Percentiles rank a stretch among this genome's conserved stretches.
Conservation (phyloP, 1,139 yeast species). For the Saccharomycopsis crataegensis region DNA sequence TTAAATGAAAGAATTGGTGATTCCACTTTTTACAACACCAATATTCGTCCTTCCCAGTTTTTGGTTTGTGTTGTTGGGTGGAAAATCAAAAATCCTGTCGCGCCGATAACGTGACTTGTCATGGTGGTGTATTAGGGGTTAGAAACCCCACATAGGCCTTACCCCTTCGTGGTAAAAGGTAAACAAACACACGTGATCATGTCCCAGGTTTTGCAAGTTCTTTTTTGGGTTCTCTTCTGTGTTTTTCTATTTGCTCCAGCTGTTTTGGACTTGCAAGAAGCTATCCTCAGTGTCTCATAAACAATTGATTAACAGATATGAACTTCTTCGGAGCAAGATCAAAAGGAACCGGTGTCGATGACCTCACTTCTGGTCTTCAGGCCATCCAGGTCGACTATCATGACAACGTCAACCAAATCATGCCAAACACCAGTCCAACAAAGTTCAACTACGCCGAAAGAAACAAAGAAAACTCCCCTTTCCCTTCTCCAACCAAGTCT, state of each 20-base stretch:
- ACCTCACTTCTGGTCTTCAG: constrained; percentile 16
- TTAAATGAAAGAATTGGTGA: not conserved
- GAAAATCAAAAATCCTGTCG: not conserved
- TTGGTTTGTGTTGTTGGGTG: not conserved
- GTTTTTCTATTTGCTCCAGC: not conserved
- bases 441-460: constrained; percentile 15
- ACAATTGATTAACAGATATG: not conserved
- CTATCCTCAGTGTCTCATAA: too few species aligned
- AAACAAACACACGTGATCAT: not conserved
- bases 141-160: not conserved
- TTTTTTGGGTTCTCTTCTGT: not conserved
- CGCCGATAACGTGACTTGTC: too few species aligned
- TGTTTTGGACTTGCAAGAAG: too few species aligned
- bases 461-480: constrained; percentile 18
- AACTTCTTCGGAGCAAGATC: constrained; percentile 15
- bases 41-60: not conserved
- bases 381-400: constrained; percentile 17
- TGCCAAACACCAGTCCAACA: constrained; percentile 11
- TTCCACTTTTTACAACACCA: not conserved
- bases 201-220: not conserved
- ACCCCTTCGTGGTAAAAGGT: not conserved
- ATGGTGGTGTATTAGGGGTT: not conserved
- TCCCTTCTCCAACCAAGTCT: constrained; percentile 21
- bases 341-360: constrained; percentile 14
- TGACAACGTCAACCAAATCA: constrained; percentile 3